Evolutionary conservation across 164 flowering plant species (phyloP).

Genomic region (Liriodendron chinense): DNA sequence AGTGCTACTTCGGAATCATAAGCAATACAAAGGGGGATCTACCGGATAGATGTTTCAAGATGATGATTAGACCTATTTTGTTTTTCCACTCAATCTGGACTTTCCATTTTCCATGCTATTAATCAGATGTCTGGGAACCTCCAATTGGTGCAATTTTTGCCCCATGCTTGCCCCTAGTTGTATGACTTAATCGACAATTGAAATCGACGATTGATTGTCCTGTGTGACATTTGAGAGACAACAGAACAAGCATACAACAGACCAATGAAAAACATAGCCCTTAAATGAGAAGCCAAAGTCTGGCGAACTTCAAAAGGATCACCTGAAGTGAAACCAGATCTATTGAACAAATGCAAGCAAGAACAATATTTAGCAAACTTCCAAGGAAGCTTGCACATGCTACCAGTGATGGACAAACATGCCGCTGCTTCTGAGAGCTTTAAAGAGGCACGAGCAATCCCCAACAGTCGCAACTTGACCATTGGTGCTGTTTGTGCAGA

Average conservation of each 20-base stretch:
- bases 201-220: too few relatives aligned
- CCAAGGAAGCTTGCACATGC: conserved; percentile 15
- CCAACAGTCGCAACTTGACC: conserved; percentile 21
- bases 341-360: neutral
- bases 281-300: neutral
- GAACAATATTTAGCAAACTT: neutral
- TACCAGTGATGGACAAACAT: conserved; percentile 76
- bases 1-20: too few relatives aligned
- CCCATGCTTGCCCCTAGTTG: too few relatives aligned
- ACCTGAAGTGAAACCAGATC: neutral
- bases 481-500: conserved; percentile 38
- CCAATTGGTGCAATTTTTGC: too few relatives aligned
- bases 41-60: too few relatives aligned
- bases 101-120: too few relatives aligned
- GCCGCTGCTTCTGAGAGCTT: conserved; percentile 56
- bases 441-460: conserved; percentile 49
- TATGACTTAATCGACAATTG: too few relatives aligned
- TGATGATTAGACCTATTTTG: too few relatives aligned
- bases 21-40: too few relatives aligned
- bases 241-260: neutral
- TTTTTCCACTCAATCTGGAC: too few relatives aligned
- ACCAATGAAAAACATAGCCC: neutral
- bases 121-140: too few relatives aligned
- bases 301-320: neutral
- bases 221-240: neutral